phyloP scores from a whole-genome alignment of 352 stramenopile species.

The Thalassiosira exigua region DNA sequence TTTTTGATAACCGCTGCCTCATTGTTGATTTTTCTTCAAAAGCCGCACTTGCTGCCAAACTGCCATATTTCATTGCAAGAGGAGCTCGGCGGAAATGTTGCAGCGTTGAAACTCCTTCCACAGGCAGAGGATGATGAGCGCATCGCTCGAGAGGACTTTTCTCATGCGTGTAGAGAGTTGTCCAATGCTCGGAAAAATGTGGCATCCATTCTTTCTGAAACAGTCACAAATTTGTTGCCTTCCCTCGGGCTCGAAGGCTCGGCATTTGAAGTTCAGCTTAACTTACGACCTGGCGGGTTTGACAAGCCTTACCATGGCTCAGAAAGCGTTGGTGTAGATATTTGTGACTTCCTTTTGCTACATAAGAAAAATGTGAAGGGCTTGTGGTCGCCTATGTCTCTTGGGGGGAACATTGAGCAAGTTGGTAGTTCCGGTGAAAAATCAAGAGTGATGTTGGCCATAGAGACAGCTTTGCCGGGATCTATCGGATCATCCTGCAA shows the following conservation, averaged over 20 bases:
- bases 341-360: constrained; percentile 69
- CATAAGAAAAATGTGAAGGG: constrained; percentile 45
- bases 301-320: constrained; percentile 44
- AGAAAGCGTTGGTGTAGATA: constrained; percentile 67
- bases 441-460: constrained; percentile 79
- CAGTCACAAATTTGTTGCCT: constrained; percentile 67
- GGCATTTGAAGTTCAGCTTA: constrained; percentile 57
- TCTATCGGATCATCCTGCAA: constrained; percentile 62
- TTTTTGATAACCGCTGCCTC: not conserved
- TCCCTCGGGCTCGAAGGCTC: constrained; percentile 70
- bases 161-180: constrained; percentile 58
- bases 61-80: constrained; percentile 76
- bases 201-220: constrained; percentile 58
- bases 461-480: constrained; percentile 82
- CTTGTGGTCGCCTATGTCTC: constrained; percentile 3
- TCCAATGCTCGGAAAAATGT: constrained; percentile 62
- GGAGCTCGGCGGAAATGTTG: constrained; percentile 80
- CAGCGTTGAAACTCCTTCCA: constrained; percentile 73
- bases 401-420: constrained; percentile 71
- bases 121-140: constrained; percentile 67
- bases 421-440: constrained; percentile 85
- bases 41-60: constrained; percentile 64
- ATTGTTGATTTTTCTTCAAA: constrained; percentile 5
- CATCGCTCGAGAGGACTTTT: constrained; percentile 58
- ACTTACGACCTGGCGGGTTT: constrained; percentile 46